Percentiles rank a stretch among this genome's conserved stretches.
phyloP scores from a whole-genome alignment of 495 filamentous ascomycete genomes.

The Podospora fimiseda region DNA sequence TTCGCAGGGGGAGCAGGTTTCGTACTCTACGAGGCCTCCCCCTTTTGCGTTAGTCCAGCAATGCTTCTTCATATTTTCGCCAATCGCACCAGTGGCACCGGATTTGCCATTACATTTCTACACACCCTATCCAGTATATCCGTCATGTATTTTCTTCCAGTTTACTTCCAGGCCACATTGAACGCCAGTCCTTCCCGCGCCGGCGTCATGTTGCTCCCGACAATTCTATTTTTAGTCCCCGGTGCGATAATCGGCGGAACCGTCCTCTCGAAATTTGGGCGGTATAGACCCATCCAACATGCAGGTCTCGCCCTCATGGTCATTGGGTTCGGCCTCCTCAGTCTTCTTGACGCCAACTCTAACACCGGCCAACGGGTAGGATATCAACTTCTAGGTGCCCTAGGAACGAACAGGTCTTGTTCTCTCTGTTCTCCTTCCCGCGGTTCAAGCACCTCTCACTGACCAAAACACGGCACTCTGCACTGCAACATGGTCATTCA shows the following conservation, averaged over 20 bases:
- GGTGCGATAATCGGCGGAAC: slow-evolving; percentile 26
- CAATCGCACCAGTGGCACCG: slow-evolving; percentile 25
- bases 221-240: slow-evolving; percentile 27
- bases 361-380: not conserved
- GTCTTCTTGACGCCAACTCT: slow-evolving; percentile 18
- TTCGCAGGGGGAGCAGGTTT: slow-evolving; percentile 20
- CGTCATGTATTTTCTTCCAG: slow-evolving; percentile 40
- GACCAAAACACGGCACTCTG: slow-evolving; percentile 35
- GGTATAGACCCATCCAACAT: slow-evolving; percentile 40
- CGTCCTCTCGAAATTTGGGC: slow-evolving; percentile 35
- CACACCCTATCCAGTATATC: slow-evolving; percentile 23
- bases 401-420: slow-evolving; percentile 28
- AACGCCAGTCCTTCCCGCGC: slow-evolving; percentile 26
- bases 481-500: slow-evolving; percentile 39
- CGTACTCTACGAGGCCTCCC: slow-evolving; percentile 16
- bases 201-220: slow-evolving; percentile 37
- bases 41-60: slow-evolving; percentile 18
- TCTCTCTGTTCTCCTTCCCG: slow-evolving; percentile 30
- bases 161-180: slow-evolving; percentile 44
- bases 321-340: slow-evolving; percentile 40
- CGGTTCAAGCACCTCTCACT: slow-evolving; percentile 31
- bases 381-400: not conserved
- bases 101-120: slow-evolving; percentile 21
- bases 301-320: slow-evolving; percentile 32
- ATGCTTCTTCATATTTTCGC: slow-evolving; percentile 24